These are phyloP conservation scores for Sclerospora graminicola DNA, from an alignment of 352 stramenopile species.

Conservation along the genomic window DNA sequence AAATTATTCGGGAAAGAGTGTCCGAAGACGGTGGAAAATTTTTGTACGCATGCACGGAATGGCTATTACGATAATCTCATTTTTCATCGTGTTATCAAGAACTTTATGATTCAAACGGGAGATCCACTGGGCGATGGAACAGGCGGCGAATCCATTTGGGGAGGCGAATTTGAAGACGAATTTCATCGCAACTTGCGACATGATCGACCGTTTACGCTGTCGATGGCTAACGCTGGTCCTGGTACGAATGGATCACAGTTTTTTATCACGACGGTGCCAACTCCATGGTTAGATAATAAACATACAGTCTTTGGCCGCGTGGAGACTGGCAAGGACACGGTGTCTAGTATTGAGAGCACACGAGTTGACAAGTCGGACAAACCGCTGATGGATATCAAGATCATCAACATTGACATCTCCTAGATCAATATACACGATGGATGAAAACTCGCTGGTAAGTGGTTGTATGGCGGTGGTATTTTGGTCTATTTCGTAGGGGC, in stretches of 20 bases:
- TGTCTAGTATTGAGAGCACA: slow-evolving; percentile 92
- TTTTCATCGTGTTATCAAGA: slow-evolving; percentile 99
- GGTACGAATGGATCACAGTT: slow-evolving; percentile 89
- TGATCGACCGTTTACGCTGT: slow-evolving; percentile 97
- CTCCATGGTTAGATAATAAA: slow-evolving; percentile 96
- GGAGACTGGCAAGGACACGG: slow-evolving; percentile 92
- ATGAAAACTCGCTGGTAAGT: too few species aligned
- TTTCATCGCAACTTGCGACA: slow-evolving; percentile 92
- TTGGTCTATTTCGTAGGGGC: too few species aligned
- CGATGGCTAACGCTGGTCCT: slow-evolving; percentile 94
- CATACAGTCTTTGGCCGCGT: slow-evolving; percentile 92
- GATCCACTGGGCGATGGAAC: slow-evolving; percentile 96
- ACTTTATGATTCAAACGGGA: slow-evolving; percentile 96
- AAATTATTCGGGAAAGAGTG: slow-evolving; percentile 94
- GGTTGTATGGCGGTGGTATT: too few species aligned
- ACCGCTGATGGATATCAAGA: slow-evolving; percentile 74
- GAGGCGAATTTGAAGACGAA: slow-evolving; percentile 98
- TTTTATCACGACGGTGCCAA: slow-evolving; percentile 98
- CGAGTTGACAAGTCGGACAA: slow-evolving; percentile 81
- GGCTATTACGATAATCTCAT: slow-evolving; percentile 99
- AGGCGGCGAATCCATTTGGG: slow-evolving; percentile 98
- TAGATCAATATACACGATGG: too few species aligned
- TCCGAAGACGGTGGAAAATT: slow-evolving; percentile 96
- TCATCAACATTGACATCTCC: slow-evolving; percentile 85
- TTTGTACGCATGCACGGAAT: slow-evolving; percentile 91